Percentiles rank a stretch among this genome's conserved stretches.
These are phyloP conservation scores for Boletus reticuloceps DNA, from an alignment of 768 basidiomycete genomes.

Conservation along the genomic window DNA sequence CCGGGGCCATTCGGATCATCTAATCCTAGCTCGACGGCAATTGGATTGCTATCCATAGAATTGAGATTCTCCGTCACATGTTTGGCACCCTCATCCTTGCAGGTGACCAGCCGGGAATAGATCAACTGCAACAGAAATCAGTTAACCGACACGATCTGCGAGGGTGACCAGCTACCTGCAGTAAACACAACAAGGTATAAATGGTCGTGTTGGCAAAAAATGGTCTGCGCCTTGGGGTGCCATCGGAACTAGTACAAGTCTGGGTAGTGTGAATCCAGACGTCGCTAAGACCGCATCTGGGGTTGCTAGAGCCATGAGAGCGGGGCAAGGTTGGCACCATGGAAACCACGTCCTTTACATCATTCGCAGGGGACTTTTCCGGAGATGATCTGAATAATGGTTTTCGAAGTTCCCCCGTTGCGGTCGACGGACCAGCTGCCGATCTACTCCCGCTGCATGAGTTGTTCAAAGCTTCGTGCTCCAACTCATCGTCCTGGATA, in stretches of 20 bases:
- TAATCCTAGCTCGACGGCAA: conserved; percentile 80
- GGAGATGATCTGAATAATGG: conserved; percentile 75
- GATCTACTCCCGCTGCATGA: conserved; percentile 42
- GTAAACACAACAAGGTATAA: conserved; percentile 82
- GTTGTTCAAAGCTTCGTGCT: conserved; percentile 23
- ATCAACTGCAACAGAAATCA: conserved; percentile 56
- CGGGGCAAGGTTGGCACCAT: conserved; percentile 17
- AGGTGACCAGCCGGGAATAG: conserved; percentile 82
- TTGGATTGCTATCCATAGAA: conserved; percentile 68
- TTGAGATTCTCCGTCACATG: conserved; percentile 67
- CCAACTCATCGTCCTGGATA: conserved; percentile 36
- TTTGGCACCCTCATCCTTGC: conserved; percentile 76
- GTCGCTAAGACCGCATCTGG: conserved; percentile 35
- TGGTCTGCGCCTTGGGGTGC: conserved; percentile 43
- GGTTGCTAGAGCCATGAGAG: conserved; percentile 1
- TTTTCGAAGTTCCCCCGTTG: conserved; percentile 70
- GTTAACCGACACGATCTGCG: conserved; percentile 1
- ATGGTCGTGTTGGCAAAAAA: conserved; percentile 94
- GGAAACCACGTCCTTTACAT: conserved; percentile 30
- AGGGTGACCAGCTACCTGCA: conserved; percentile 59
- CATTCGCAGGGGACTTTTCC: conserved; percentile 45
- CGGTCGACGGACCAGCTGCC: conserved; percentile 45
- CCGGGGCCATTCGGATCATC: conserved; percentile 80
- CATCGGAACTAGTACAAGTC: conserved; percentile 23
- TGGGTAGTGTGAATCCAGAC: conserved; percentile 54